Evolutionary conservation across 2,329 filamentous ascomycete species (phyloP), one percentile per base, ranked within the genome.

Genomic region (Epichloe glyceriae): DNA sequence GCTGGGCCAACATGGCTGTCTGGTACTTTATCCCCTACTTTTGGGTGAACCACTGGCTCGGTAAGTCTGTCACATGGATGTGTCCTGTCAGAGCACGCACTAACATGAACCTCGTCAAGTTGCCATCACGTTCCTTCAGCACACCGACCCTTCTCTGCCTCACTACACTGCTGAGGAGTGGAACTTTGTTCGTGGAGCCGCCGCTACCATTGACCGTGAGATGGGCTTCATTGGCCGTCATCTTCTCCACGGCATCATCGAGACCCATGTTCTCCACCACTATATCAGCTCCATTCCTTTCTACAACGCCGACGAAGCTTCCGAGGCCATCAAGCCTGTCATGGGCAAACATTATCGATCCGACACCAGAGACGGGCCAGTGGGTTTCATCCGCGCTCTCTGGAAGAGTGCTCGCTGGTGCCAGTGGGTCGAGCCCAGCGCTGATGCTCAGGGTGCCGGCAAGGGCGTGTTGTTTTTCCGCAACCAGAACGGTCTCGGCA

Each of bases 11-110:
- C 75, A 75, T 97, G 67, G 72, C 86, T 53, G 85, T 98, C 56
- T 97, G 93, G 91, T 98, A 98, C 73, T 82, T 90, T 63, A 65
- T 94, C 53, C 93, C 93, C 38, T 98, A 97, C 69, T 76, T 96
- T 54, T 96, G 91, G 91, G 90, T 96, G 51, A 95, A 97, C 80
- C 89, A 96, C 80, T 97, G 91, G 91, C 85, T 97, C 51, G 87
- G 88, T 93, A 82, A 78, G 86, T 78, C 22, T 46, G 26, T 45
- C 19, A 15, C 8, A 6, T 20, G 35, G 15, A 14, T n/a, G 12
- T 37, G 35, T 37, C 35, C 35, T 37, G 35, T n/a, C 35, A 37
- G 35, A 37, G 35, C 45, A 17, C 41, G 12, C 51, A 52, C 57
- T 58, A 51, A 62, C 63, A 62, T 62, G 67, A 43, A 15, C n/a